Base-by-base conservation (phyloP, 176 grass and related monocot species). In the Ensete glaucum region DNA sequence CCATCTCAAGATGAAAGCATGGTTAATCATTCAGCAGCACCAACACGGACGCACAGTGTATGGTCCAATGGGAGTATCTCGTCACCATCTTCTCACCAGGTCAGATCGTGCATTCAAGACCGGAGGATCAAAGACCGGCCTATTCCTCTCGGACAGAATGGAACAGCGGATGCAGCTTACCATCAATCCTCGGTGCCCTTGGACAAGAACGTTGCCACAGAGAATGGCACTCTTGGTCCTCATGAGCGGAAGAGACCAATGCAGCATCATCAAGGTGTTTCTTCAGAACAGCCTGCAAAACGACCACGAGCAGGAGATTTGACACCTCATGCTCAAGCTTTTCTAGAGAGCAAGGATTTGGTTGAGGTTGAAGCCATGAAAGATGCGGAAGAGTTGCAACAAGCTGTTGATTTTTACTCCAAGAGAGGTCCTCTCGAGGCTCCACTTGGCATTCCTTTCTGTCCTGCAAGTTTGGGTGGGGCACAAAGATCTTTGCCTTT, bases 371-470 rank as follows among this genome's bases (percentile, higher is more conserved):
- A 20, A 11, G 10, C 7, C 12, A 12, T 71, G 17, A 43, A 71
- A 19, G 68, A 52, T 71, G 17, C 9, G 7, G 49, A 23, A 20
- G 17, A 51, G 9, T 17, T 59, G 11, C 79, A 81, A 48, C 78
- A 67, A 78, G 54, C 43, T 21, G 51, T 49, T 60, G 57, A 54
- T 72, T 64, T 48, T 26, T 48, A 23, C 55, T 65, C n/a, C 62
- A 70, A 74, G 19, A 74, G 64, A 62, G 49, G 73, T 60, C 69
- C 76, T 22, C 62, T 87, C 34, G 53, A 79, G 29, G 89, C 90
- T 76, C 93, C 90, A 50, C 84, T 91, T 80, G 88, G 94, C 12
- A 87, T 91, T 77, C 88, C 83, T 9, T 91, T 98, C 75, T 79
- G 78, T 62, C 62, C 80, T 79, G 77, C 78, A 49, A 87, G 78